Conservation (phyloP, 2,329 filamentous ascomycete genomes). For the Talaromyces sp. region DNA sequence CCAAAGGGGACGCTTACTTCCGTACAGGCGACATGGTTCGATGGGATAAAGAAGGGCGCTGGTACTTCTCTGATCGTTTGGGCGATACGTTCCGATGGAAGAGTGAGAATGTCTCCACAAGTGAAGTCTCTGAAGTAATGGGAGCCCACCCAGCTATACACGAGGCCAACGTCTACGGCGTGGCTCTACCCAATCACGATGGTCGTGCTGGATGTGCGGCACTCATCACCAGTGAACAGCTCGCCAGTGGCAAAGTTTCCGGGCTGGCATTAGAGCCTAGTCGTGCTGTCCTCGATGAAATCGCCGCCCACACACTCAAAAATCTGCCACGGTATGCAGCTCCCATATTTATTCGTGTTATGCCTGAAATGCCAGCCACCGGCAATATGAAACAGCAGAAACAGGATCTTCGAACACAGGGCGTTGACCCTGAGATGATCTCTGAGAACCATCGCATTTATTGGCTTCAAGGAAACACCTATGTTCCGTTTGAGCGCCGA, state of each 20-base stretch:
- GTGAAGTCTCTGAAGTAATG: conserved; percentile 76
- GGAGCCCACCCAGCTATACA: conserved; percentile 66
- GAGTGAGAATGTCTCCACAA: conserved; percentile 79
- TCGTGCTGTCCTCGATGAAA: conserved; percentile 54
- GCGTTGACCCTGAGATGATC: conserved; percentile 64
- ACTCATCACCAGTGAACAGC: conserved; percentile 59
- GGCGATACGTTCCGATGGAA: conserved; percentile 63
- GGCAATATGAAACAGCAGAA: conserved; percentile 93
- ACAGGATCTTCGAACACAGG: conserved; percentile 68
- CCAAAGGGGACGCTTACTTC: conserved; percentile 79
- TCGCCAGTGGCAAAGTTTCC: conserved; percentile 22
- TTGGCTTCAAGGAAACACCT: conserved; percentile 68
- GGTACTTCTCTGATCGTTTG: conserved; percentile 74
- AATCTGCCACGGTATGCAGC: conserved; percentile 73
- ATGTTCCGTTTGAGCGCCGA: conserved; percentile 65
- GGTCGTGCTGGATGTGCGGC: conserved; percentile 72
- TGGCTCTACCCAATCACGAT: conserved; percentile 73
- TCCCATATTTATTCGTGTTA: conserved; percentile 75
- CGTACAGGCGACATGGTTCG: conserved; percentile 79
- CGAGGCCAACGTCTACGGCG: conserved; percentile 87
- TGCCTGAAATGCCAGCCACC: conserved; percentile 66
- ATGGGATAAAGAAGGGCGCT: conserved; percentile 69
- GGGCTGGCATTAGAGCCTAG: conserved; percentile 31
- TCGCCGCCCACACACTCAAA: conserved; percentile 62
- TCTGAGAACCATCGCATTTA: conserved; percentile 55